Conservation (phyloP, 257 asterid species). For the Nicotiana tabacum region DNA sequence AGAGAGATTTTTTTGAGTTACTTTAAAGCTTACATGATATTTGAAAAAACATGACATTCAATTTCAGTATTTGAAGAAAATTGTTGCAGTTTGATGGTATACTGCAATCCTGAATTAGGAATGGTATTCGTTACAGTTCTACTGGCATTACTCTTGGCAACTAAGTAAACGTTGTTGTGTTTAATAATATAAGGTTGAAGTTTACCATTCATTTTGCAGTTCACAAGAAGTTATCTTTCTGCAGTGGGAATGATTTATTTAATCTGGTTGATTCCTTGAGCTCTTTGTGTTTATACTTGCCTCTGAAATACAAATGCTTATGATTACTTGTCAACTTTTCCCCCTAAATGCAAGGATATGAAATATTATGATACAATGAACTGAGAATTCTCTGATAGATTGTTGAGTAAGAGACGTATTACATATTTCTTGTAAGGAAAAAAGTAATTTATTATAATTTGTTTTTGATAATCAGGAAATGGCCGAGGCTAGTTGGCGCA, state of each 20-base stretch:
- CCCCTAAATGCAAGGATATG: not conserved
- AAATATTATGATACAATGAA: not conserved
- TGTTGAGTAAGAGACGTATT: not conserved
- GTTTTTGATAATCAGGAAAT: no score
- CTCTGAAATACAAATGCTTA: not conserved
- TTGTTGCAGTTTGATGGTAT: not conserved
- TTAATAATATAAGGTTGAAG: not conserved
- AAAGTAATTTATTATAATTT: no score
- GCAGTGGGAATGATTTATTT: not conserved
- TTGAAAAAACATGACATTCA: not conserved
- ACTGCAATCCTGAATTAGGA: not conserved
- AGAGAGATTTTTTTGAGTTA: not conserved
- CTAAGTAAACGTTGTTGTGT: not conserved
- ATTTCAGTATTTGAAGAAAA: not conserved
- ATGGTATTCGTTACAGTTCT: not conserved
- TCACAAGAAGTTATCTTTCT: not conserved
- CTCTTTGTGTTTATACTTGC: not conserved
- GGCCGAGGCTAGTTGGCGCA: no score
- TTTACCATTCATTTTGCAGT: not conserved
- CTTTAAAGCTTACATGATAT: not conserved
- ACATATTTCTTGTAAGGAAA: not conserved
- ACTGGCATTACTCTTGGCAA: not conserved
- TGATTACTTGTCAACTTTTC: not conserved
- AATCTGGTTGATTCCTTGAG: not conserved
- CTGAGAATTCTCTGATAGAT: not conserved